Conservation (phyloP, 139 green algal species). For the Micractinium sp. region DNA sequence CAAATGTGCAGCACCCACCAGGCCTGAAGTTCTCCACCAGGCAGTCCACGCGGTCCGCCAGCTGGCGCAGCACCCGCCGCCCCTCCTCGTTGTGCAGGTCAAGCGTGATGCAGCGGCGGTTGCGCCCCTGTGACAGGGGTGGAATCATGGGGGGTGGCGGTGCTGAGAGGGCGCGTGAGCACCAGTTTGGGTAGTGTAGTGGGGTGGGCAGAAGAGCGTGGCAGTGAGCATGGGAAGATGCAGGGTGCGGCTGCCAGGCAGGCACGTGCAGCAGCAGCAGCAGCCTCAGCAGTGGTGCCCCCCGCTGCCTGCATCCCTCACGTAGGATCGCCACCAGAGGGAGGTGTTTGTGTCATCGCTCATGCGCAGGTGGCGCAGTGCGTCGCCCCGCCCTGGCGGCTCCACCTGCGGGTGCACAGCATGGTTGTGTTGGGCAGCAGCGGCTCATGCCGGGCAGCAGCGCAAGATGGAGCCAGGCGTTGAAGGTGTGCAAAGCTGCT, state of each 20-base stretch:
- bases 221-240: no score
- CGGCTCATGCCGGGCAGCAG: no score
- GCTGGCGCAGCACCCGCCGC: slow-evolving; percentile 56
- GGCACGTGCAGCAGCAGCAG: neutral
- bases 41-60: slow-evolving; percentile 62
- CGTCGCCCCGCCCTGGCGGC: slow-evolving; percentile 65
- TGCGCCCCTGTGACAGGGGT: slow-evolving; percentile 56
- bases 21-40: slow-evolving; percentile 86
- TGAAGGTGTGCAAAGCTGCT: no score
- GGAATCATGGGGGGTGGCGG: neutral
- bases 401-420: slow-evolving; percentile 55
- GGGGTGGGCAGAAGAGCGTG: neutral
- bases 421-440: neutral
- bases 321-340: slow-evolving; percentile 77
- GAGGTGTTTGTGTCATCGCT: slow-evolving; percentile 63
- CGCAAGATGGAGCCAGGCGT: no score
- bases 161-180: neutral
- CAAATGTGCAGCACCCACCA: slow-evolving; percentile 33
- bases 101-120: slow-evolving; percentile 75
- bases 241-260: neutral
- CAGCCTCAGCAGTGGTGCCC: neutral
- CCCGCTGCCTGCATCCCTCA: neutral
- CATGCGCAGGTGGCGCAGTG: slow-evolving; percentile 70
- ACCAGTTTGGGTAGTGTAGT: neutral
- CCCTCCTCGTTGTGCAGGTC: slow-evolving; percentile 72